These are phyloP conservation scores for Dipteronia dyeriana DNA, from an alignment of 345 rosid species.

Conservation along the genomic window DNA sequence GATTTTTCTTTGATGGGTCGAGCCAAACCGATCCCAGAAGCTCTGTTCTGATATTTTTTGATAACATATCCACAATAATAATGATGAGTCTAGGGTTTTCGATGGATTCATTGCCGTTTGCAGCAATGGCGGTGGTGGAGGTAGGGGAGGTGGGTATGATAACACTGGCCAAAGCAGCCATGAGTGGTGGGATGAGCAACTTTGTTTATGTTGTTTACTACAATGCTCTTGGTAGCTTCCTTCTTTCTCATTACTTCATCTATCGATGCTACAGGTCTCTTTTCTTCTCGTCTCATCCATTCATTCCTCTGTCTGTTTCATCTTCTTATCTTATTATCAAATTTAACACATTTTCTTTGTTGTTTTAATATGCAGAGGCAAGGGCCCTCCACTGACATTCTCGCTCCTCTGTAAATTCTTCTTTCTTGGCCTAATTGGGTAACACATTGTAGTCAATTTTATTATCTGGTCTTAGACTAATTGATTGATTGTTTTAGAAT, in stretches of 20 bases:
- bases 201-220: constrained; percentile 26
- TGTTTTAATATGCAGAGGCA: constrained; percentile 4
- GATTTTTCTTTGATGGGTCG: background rate
- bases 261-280: constrained; percentile 14
- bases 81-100: background rate
- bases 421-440: constrained; percentile 27
- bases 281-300: too few relatives aligned
- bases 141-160: constrained; percentile 22
- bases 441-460: constrained; percentile 1
- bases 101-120: constrained; percentile 20
- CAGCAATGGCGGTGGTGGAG: constrained; percentile 24
- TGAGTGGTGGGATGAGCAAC: constrained; percentile 25
- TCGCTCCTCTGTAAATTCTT: constrained; percentile 21
- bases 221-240: constrained; percentile 19
- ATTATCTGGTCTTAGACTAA: too few relatives aligned
- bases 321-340: background rate
- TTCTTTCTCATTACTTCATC: constrained; percentile 20
- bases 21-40: background rate
- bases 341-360: background rate
- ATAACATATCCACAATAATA: background rate
- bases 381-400: background rate
- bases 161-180: constrained; percentile 26
- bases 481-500: background rate
- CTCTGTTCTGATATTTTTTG: background rate
- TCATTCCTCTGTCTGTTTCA: background rate